A percentile compares a stretch with the other conserved stretches of the same genome.
Evolutionary conservation across 148 eudicot species (phyloP).

Genomic region (Chenopodium formosanum): DNA sequence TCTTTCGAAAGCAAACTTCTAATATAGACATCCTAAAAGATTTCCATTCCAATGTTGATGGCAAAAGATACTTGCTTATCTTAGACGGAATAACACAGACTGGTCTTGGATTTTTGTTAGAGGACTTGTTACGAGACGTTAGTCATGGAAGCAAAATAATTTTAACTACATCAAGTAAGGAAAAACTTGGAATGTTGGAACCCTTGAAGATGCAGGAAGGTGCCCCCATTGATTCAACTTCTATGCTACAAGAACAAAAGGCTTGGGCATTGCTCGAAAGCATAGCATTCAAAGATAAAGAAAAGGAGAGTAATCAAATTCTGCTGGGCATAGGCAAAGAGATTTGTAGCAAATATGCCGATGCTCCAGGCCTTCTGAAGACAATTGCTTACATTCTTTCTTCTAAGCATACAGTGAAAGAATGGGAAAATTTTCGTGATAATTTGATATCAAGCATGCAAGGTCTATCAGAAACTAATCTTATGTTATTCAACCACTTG

Average conservation of each 20-base stretch:
- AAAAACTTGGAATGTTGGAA: background rate
- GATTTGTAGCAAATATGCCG: background rate
- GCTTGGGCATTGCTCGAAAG: background rate
- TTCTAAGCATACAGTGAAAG: background rate
- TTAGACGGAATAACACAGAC: background rate
- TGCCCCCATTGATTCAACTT: background rate
- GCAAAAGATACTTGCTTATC: background rate
- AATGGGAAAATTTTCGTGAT: background rate
- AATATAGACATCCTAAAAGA: background rate
- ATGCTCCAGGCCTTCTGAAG: background rate
- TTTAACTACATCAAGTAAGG: background rate
- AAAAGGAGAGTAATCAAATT: background rate
- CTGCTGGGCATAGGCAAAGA: background rate
- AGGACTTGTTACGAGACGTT: background rate
- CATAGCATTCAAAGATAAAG: background rate
- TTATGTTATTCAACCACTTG: background rate
- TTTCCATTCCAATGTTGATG: background rate
- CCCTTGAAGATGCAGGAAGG: background rate
- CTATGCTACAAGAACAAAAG: background rate
- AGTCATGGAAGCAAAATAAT: background rate
- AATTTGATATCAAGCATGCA: background rate
- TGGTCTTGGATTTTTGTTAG: background rate
- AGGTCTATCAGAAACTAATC: background rate
- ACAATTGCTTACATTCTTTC: background rate
- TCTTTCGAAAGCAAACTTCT: background rate